phyloP scores from a whole-genome alignment of 2,329 filamentous ascomycete genomes.

The Fusarium nanum region DNA sequence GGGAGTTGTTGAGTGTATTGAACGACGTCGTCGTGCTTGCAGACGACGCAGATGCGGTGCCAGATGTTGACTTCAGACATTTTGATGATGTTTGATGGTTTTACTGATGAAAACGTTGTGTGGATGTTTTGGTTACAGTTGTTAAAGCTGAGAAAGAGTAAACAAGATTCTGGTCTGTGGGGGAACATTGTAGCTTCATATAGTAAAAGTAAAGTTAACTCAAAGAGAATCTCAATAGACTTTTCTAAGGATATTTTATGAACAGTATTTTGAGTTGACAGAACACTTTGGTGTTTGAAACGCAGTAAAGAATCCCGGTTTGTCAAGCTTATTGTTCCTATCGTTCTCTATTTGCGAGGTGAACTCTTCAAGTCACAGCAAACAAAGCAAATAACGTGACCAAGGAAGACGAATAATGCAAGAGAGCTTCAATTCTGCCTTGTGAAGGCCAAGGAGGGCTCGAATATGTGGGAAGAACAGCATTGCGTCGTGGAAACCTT shows the following conservation, averaged over 20 bases:
- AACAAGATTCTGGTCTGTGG: no score
- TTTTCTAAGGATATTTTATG: not conserved
- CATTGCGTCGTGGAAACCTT: not conserved
- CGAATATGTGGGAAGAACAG: not conserved
- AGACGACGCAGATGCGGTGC: constrained; percentile 13
- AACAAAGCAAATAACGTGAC: not conserved
- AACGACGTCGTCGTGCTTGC: not conserved
- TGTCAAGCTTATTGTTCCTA: not conserved
- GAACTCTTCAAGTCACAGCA: not conserved
- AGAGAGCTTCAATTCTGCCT: not conserved
- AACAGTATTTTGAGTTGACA: not conserved
- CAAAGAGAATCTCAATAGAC: not conserved
- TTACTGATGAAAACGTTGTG: not conserved
- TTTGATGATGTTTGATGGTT: not conserved
- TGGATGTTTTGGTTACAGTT: not conserved
- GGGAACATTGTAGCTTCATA: not conserved
- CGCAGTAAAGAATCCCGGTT: not conserved
- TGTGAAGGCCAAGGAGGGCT: not conserved
- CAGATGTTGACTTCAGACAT: constrained; percentile 13
- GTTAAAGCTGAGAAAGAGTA: not conserved
- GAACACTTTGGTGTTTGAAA: not conserved
- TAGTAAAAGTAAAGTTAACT: not conserved
- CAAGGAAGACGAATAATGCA: not conserved
- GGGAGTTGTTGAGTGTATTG: not conserved
- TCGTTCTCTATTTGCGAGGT: not conserved